phyloP scores from a whole-genome alignment of 495 filamentous ascomycete genomes.

The Podospora didyma region DNA sequence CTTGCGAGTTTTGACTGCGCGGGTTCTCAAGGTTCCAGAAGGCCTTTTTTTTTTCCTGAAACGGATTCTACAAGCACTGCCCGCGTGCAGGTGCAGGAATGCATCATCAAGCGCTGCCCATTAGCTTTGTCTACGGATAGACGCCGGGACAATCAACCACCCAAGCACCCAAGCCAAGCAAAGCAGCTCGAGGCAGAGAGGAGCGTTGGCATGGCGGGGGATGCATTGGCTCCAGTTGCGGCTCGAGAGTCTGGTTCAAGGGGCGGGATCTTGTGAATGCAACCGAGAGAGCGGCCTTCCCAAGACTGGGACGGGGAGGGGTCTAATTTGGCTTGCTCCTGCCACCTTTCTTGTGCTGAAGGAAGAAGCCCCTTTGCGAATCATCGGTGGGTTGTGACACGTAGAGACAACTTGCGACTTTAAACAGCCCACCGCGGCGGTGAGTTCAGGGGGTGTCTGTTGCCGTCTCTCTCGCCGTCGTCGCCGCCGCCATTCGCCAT shows the following conservation, averaged over 20 bases:
- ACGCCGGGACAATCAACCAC: constrained; percentile 10
- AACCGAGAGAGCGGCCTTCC: too few relatives aligned
- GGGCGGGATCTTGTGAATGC: not conserved
- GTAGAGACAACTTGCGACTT: too few relatives aligned
- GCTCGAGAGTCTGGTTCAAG: constrained; percentile 1
- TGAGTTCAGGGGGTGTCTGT: too few relatives aligned
- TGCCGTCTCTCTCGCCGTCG: too few relatives aligned
- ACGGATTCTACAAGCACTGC: constrained; percentile 12
- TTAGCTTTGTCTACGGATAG: not conserved
- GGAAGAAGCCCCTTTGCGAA: too few relatives aligned
- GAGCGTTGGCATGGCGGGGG: not conserved
- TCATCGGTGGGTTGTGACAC: too few relatives aligned
- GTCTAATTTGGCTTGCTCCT: too few relatives aligned
- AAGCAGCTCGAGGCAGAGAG: not conserved
- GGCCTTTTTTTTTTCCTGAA: constrained; percentile 20
- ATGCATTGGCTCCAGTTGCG: not conserved
- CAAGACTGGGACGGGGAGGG: too few relatives aligned
- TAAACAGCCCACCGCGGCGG: too few relatives aligned
- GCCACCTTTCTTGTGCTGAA: too few relatives aligned
- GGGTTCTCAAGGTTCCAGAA: constrained; percentile 18
- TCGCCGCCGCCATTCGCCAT: too few relatives aligned
- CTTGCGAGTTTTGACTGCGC: not conserved
- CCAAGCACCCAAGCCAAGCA: not conserved
- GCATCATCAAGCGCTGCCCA: constrained; percentile 5
- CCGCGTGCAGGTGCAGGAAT: constrained; percentile 8